Evolutionary conservation across 1,284 basidiomycete genomes (phyloP).

Genomic region (Melanopsichium pennsylvanicum): DNA sequence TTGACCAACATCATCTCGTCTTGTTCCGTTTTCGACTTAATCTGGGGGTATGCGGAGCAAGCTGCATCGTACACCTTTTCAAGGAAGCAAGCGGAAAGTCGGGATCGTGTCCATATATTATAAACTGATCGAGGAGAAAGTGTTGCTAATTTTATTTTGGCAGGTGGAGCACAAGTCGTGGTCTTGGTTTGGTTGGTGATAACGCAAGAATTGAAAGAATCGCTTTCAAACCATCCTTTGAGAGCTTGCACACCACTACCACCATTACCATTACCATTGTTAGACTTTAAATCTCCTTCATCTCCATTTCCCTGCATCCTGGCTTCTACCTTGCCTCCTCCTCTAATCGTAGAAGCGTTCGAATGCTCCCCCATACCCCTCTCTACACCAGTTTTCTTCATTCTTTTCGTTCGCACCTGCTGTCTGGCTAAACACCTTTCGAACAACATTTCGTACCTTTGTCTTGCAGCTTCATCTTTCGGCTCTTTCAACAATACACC

Average conservation of each 20-base stretch:
- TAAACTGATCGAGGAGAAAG: slow-evolving; percentile 10
- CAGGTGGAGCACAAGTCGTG: not conserved
- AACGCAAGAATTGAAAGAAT: slow-evolving; percentile 1
- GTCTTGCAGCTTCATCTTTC: slow-evolving; percentile 6
- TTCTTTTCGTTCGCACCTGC: not conserved
- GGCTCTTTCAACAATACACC: slow-evolving; percentile 13
- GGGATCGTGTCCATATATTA: slow-evolving; percentile 21
- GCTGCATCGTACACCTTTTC: slow-evolving; percentile 25
- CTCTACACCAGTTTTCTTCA: not conserved
- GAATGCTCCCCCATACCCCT: not conserved
- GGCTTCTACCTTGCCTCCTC: too few relatives aligned
- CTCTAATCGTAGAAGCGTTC: slow-evolving; percentile 6
- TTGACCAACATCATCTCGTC: too few relatives aligned
- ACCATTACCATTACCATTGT: too few relatives aligned
- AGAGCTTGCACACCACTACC: slow-evolving; percentile 23
- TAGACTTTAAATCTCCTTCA: too few relatives aligned
- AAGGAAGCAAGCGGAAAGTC: slow-evolving; percentile 7
- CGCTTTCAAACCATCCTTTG: slow-evolving; percentile 39
- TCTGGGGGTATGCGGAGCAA: not conserved
- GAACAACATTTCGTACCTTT: slow-evolving; percentile 30
- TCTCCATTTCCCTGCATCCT: not conserved
- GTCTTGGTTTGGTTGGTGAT: not conserved
- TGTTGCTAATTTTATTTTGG: not conserved
- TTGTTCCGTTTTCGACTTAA: too few relatives aligned
- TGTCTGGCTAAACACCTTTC: slow-evolving; percentile 2